A percentile compares a stretch with the other conserved stretches of the same genome.
phyloP scores from a whole-genome alignment of 768 basidiomycete species.

The Gyrodon lividus region DNA sequence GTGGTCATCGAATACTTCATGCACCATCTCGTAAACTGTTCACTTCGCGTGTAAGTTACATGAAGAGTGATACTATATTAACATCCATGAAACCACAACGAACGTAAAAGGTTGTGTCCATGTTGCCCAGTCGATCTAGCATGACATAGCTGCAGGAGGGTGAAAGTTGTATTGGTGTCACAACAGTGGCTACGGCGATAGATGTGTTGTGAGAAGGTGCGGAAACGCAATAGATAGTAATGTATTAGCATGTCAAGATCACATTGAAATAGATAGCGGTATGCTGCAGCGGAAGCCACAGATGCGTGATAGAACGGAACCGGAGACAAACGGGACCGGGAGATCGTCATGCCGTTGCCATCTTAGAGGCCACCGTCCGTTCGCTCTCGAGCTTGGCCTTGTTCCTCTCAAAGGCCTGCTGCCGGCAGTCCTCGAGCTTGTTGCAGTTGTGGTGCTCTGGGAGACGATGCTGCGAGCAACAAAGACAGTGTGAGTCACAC shows the following conservation, averaged over 20 bases:
- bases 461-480: slow-evolving; percentile 66
- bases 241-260: slow-evolving; percentile 19
- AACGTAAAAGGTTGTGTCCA: background rate
- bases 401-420: slow-evolving; percentile 86
- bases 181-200: slow-evolving; percentile 8
- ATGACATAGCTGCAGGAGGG: slow-evolving; percentile 3
- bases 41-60: background rate
- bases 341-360: slow-evolving; percentile 64
- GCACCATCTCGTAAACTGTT: background rate
- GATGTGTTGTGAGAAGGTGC: slow-evolving; percentile 14
- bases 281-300: slow-evolving; percentile 2
- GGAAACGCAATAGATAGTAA: slow-evolving; percentile 27
- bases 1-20: background rate
- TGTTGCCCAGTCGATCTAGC: slow-evolving; percentile 5
- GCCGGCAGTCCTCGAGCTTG: slow-evolving; percentile 79
- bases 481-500: slow-evolving; percentile 16
- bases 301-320: slow-evolving; percentile 1
- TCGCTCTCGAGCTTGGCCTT: slow-evolving; percentile 87
- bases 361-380: slow-evolving; percentile 83
- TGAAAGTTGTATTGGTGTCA: slow-evolving; percentile 1
- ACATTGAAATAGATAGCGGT: slow-evolving; percentile 18
- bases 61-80: background rate
- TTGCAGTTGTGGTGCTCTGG: slow-evolving; percentile 87
- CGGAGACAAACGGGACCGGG: slow-evolving; percentile 11
- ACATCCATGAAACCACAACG: background rate